Conservation (phyloP, 805 yeast species). For the Metschnikowia kunwiensis region DNA sequence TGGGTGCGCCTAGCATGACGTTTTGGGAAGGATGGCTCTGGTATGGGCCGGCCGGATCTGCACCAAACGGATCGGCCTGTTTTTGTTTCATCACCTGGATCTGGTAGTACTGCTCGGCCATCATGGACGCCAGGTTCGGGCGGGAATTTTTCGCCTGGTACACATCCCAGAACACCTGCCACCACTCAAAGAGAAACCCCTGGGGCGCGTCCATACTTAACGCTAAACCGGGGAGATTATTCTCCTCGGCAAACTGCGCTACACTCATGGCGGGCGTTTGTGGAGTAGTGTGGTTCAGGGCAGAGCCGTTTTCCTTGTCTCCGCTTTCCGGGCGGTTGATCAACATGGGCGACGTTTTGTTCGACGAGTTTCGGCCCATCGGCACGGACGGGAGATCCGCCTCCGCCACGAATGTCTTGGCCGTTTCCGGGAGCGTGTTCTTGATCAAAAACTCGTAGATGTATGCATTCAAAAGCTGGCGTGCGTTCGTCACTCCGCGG, state of each 20-base stretch:
- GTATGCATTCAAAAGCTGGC: conserved; percentile 72
- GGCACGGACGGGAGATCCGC: conserved; percentile 56
- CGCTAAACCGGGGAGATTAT: conserved; percentile 47
- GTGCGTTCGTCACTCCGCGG: conserved; percentile 48
- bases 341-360: conserved; percentile 23
- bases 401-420: conserved; percentile 69
- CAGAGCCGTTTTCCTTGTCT: conserved; percentile 4
- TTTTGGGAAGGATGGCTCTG: background rate
- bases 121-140: conserved; percentile 14
- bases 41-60: background rate
- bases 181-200: conserved; percentile 90
- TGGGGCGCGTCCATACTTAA: conserved; percentile 78
- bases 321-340: conserved; percentile 6
- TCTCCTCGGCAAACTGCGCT: conserved; percentile 32
- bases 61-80: conserved; percentile 37
- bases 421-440: conserved; percentile 68
- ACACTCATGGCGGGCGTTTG: conserved; percentile 25
- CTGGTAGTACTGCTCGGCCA: conserved; percentile 71
- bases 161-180: conserved; percentile 95
- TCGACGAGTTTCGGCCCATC: conserved; percentile 5
- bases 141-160: conserved; percentile 66
- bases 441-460: conserved; percentile 82
- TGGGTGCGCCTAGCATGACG: background rate
- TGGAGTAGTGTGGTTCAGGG: conserved; percentile 19
- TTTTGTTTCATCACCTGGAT: conserved; percentile 56